These are phyloP conservation scores for Macrolepiota albuminosa DNA, from an alignment of 768 basidiomycete species.

Conservation along the genomic window DNA sequence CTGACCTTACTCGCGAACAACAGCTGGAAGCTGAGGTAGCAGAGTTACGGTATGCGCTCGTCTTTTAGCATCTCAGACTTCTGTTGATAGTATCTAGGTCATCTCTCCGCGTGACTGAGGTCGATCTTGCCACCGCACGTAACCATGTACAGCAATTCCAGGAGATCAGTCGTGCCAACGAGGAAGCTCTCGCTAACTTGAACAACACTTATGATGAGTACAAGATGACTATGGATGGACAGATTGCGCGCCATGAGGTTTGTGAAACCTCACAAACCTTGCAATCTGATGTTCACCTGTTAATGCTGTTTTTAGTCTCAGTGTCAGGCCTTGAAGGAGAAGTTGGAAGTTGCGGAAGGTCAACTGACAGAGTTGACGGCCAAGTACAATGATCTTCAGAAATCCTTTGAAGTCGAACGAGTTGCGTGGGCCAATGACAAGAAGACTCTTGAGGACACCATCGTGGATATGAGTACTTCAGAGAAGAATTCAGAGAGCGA, in stretches of 20 bases:
- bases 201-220: conserved; percentile 78
- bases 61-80: not conserved
- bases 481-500: conserved; percentile 65
- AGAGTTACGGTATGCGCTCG: conserved; percentile 60
- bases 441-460: conserved; percentile 76
- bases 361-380: conserved; percentile 46
- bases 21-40: conserved; percentile 83
- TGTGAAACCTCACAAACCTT: conserved; percentile 8
- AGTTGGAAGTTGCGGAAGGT: conserved; percentile 46
- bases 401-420: conserved; percentile 64
- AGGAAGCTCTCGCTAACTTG: conserved; percentile 66
- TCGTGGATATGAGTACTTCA: conserved; percentile 73
- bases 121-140: conserved; percentile 67
- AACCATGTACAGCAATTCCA: conserved; percentile 81
- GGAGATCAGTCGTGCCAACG: conserved; percentile 79
- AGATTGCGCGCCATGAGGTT: conserved; percentile 66
- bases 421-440: conserved; percentile 72
- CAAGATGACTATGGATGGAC: conserved; percentile 65
- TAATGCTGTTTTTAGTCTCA: conserved; percentile 45
- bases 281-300: not conserved
- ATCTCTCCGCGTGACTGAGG: conserved; percentile 70
- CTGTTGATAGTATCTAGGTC: conserved; percentile 40
- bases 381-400: conserved; percentile 56
- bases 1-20: conserved; percentile 61
- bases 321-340: conserved; percentile 56